phyloP scores from a whole-genome alignment of 2,329 filamentous ascomycete species.

The Hymenoscyphus infarciens region DNA sequence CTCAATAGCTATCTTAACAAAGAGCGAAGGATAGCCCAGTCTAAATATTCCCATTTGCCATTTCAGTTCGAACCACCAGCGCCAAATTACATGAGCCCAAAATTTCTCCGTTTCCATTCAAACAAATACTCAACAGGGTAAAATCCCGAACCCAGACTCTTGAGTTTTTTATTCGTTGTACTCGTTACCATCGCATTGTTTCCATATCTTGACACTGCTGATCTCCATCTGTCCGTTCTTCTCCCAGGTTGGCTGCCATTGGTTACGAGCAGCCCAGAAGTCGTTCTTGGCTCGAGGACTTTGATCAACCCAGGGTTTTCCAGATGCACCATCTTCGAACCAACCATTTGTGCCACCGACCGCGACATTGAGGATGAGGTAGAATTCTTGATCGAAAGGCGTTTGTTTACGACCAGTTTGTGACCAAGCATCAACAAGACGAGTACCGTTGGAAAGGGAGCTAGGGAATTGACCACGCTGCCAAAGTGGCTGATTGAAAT shows the following conservation, averaged over 20 bases:
- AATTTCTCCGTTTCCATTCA: not conserved
- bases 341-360: conserved; percentile 79
- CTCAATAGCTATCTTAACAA: conserved; percentile 1
- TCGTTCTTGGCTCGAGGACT: conserved; percentile 65
- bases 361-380: conserved; percentile 71
- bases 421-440: conserved; percentile 61
- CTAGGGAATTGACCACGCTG: conserved; percentile 64
- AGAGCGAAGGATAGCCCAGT: not conserved
- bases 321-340: conserved; percentile 69
- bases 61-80: conserved; percentile 1
- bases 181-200: conserved; percentile 57
- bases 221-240: conserved; percentile 59
- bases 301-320: conserved; percentile 76
- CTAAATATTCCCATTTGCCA: not conserved
- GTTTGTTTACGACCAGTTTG: conserved; percentile 57
- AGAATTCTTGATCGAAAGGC: conserved; percentile 74
- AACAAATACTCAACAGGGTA: not conserved
- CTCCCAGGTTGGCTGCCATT: conserved; percentile 71
- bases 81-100: not conserved
- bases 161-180: not conserved
- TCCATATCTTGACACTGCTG: conserved; percentile 66
- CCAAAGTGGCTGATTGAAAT: conserved; percentile 67
- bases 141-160: not conserved
- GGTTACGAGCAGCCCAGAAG: conserved; percentile 67
- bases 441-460: conserved; percentile 61